Conservation (phyloP, 768 basidiomycete species). For the Tylopilus felleus region DNA sequence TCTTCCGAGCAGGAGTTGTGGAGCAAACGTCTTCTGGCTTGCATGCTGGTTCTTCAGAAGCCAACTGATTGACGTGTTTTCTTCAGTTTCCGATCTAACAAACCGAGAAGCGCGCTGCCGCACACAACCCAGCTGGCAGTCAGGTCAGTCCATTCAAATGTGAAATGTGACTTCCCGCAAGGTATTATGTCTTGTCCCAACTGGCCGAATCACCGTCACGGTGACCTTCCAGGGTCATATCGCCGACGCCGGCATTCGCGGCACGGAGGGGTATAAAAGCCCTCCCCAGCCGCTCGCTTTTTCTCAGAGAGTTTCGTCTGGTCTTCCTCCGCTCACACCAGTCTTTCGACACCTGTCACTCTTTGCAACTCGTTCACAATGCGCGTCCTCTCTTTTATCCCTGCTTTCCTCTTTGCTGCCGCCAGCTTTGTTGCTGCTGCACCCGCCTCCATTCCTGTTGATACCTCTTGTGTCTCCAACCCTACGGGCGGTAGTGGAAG, state of each 20-base stretch:
- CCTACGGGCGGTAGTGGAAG: constrained; percentile 1
- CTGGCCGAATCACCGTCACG: neutral
- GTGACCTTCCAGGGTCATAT: too few species aligned
- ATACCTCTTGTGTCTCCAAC: constrained; percentile 2
- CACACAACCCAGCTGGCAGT: neutral
- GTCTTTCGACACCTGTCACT: constrained; percentile 13
- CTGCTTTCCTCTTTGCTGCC: constrained; percentile 16
- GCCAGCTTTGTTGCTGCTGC: constrained; percentile 19
- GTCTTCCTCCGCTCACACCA: neutral
- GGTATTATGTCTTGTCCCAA: too few species aligned
- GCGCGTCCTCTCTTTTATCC: constrained; percentile 27
- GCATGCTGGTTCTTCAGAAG: neutral
- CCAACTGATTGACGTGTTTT: constrained; percentile 9
- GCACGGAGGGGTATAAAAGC: constrained; percentile 15
- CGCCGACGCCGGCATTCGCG: too few species aligned
- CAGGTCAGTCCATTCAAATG: constrained; percentile 28
- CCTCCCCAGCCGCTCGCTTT: neutral
- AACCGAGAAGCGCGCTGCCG: neutral
- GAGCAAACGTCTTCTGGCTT: constrained; percentile 5
- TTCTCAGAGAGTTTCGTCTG: constrained; percentile 4
- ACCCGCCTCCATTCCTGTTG: constrained; percentile 2
- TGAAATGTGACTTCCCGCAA: neutral
- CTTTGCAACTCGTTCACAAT: constrained; percentile 14
- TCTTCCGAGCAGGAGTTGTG: neutral
- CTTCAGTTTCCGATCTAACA: neutral